Percentiles rank a stretch among this genome's conserved stretches.
phyloP scores from a whole-genome alignment of 2,329 filamentous ascomycete species.

The Talaromyces amestolkiae region DNA sequence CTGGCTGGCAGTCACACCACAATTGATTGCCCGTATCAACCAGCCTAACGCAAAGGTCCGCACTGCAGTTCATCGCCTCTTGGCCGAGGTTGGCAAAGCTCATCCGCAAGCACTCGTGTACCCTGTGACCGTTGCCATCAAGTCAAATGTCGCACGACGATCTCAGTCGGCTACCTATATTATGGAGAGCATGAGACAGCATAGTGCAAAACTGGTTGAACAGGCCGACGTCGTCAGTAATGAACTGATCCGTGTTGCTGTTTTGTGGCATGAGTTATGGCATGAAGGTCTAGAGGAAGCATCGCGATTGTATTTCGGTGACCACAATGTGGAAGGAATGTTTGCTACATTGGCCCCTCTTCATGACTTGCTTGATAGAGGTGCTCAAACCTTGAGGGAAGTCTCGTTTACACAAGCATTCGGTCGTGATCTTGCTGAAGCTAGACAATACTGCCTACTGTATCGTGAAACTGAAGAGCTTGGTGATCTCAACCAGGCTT shows the following conservation, averaged over 20 bases:
- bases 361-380: constrained; percentile 85
- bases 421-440: constrained; percentile 89
- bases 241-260: constrained; percentile 93
- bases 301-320: constrained; percentile 92
- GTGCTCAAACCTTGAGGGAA: constrained; percentile 88
- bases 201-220: constrained; percentile 87
- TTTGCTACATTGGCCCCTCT: constrained; percentile 85
- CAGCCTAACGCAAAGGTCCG: constrained; percentile 88
- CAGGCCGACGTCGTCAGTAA: constrained; percentile 94
- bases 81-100: constrained; percentile 87
- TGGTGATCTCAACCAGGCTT: constrained; percentile 94
- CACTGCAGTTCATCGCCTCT: constrained; percentile 83
- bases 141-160: constrained; percentile 80
- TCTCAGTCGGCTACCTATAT: constrained; percentile 87
- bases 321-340: constrained; percentile 97
- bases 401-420: constrained; percentile 98
- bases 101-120: constrained; percentile 97
- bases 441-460: constrained; percentile 90
- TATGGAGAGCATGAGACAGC: constrained; percentile 97
- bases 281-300: constrained; percentile 97
- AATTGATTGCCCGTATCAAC: constrained; percentile 95
- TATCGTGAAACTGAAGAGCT: constrained; percentile 87
- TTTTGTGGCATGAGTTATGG: constrained; percentile 98
- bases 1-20: constrained; percentile 97
- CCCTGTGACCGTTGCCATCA: constrained; percentile 95